Base-by-base conservation (phyloP, 345 rosid species). In the Euphorbia lathyris region DNA sequence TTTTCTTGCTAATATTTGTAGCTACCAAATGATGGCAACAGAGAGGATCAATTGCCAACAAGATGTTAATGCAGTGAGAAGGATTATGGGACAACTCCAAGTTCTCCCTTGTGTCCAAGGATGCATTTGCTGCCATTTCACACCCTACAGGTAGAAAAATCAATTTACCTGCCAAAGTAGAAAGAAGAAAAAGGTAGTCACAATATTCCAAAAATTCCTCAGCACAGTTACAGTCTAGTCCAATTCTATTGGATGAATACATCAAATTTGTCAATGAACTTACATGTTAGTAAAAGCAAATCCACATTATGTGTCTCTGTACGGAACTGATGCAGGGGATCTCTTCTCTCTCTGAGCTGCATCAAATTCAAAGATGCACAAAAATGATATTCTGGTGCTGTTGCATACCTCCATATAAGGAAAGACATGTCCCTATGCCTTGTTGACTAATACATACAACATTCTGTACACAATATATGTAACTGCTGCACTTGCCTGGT, bases 81-180 rank as follows among this genome's bases (percentile, higher is more conserved):
- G 11, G 43, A 40, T 40, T 40, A 40, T 4, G 43, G 7, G 11
- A 40, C 43, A 40, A 40, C 43, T 40, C 43, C 43, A 40, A 4
- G 43, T 40, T 9, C 43, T 40, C 9, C 11, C 71, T 69, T 56
- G 17, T 78, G 29, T 72, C 82, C 1, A 67, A 2, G 0, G 73
- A 70, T 34, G 76, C 72, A 14, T 73, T 82, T 22, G 43, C 69
- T 2, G 71, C 78, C 22, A 45, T 73, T 47, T 73, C 85, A 0
- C 63, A 3, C 8, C 57, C 34, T 47, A 26, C 42, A 19, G 1
- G 23, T 26, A 57, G 68, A 3, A 72, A 66, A 72, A 78, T 81
- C 66, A 55, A 71, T 78, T 22, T 55, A 58, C 22, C 63, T 14
- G 40, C 38, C 20, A 58, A 27, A 13, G 60, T 11, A 4, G 17